Evolutionary conservation across 108 stramenopile genomes (phyloP), one percentile per base, ranked within the genome.

Genomic region (Cyclotella baltica): DNA sequence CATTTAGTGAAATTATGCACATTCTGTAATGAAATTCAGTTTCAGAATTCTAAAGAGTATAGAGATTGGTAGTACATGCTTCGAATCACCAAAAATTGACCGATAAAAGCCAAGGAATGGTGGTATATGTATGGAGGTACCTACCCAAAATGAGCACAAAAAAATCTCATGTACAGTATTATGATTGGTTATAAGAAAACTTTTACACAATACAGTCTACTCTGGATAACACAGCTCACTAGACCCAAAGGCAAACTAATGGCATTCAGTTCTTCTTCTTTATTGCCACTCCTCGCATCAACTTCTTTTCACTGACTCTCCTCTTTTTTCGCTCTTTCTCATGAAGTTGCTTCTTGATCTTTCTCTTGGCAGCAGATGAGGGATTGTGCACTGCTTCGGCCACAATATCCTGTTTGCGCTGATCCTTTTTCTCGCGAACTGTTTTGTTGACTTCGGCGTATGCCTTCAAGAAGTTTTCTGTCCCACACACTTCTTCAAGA

Each of bases 261-360:
- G 13, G 40, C 40, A 13, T 43, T 43, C 40, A 43, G 8, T 43
- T 43, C 13, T 43, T 43, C 2, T 27, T 56, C 22, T 62, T 82
- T 62, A 67, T 83, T 11, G 55, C 70, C 30, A 23, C 85, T 10
- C 91, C 90, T 20, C 89, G 77, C 28, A 78, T 83, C 15, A 51
- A 62, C 20, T 83, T 65, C 8, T 75, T 84, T 51, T 93, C 93
- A 27, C 89, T 80, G 3, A 91, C 79, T 27, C 83, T 82, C 29
- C 93, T 88, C 79, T 94, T 96, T 47, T 57, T 77, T 13, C 95
- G 85, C 31, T 90, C 55, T 73, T 92, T 90, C 62, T 94, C 92
- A 3, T 78, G 77, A 11, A 71, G 52, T 37, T 93, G 90, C 53
- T 93, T 96, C 28, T 83, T 53, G 5, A 91, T 88, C 73, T 88